These are phyloP conservation scores for Verticillium nubilum DNA, from an alignment of 2,329 filamentous ascomycete genomes.

Conservation along the genomic window DNA sequence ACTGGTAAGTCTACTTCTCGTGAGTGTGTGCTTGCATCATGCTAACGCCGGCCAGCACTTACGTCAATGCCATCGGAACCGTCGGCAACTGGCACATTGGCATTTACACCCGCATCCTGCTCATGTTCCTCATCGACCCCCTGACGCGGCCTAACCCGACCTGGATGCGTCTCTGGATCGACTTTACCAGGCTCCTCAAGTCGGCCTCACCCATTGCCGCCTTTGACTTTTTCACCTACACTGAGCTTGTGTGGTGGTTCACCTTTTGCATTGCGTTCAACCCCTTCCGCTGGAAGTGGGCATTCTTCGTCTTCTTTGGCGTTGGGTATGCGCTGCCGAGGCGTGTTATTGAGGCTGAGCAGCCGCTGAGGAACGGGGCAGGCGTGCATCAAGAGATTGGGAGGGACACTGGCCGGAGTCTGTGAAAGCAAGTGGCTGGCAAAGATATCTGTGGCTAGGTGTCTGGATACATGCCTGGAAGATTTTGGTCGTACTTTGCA, in stretches of 20 bases:
- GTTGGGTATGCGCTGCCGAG: conserved; percentile 62
- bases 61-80: conserved; percentile 72
- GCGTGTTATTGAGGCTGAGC: conserved; percentile 61
- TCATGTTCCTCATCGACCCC: conserved; percentile 82
- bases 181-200: conserved; percentile 73
- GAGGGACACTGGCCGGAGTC: conserved; percentile 24
- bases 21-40: too few species aligned
- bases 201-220: conserved; percentile 63
- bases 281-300: conserved; percentile 90
- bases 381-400: conserved; percentile 26
- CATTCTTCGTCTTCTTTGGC: conserved; percentile 74
- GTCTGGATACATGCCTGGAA: too few species aligned
- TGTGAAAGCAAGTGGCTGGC: conserved; percentile 13
- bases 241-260: conserved; percentile 83
- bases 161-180: conserved; percentile 84
- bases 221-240: conserved; percentile 87
- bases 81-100: conserved; percentile 88
- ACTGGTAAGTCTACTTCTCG: conserved; percentile 35
- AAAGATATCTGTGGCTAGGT: too few species aligned
- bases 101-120: conserved; percentile 78
- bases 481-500: too few species aligned
- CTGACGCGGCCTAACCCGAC: conserved; percentile 64
- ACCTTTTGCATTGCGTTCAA: conserved; percentile 72
- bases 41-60: conserved; percentile 51
- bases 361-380: conserved; percentile 49